These are phyloP conservation scores for Fusarium napiforme DNA, from an alignment of 2,329 filamentous ascomycete species.

Conservation along the genomic window DNA sequence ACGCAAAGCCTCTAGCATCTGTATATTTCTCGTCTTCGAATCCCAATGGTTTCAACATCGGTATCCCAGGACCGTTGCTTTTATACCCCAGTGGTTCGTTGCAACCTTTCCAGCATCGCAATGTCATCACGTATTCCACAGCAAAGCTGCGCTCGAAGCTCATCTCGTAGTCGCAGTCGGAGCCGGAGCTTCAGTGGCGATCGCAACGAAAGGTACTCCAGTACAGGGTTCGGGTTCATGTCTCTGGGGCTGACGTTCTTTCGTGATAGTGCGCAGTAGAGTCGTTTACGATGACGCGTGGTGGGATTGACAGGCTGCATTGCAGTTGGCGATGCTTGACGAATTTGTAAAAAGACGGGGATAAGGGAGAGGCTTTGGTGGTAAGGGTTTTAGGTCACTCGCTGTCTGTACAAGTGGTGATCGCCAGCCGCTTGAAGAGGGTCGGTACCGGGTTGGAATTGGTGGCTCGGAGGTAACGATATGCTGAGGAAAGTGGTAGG, in stretches of 20 bases:
- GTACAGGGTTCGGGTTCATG: not conserved
- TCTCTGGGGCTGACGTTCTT: not conserved
- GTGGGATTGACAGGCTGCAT: fast-evolving
- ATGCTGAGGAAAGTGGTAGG: fast-evolving
- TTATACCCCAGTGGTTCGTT: not conserved
- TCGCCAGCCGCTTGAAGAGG: not conserved
- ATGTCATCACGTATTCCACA: not conserved
- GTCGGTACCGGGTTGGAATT: not conserved
- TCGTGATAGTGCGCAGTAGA: fast-evolving
- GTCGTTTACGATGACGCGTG: fast-evolving
- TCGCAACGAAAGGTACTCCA: fast-evolving
- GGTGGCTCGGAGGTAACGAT: not conserved
- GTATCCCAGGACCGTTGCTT: not conserved
- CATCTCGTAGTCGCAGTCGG: not conserved
- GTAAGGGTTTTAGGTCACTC: fast-evolving
- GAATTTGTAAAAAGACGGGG: fast-evolving
- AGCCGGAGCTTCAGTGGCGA: too few species aligned
- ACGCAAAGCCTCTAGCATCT: not conserved
- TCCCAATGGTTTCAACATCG: too few species aligned
- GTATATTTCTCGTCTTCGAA: too few species aligned
- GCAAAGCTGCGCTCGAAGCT: not conserved
- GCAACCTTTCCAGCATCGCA: not conserved
- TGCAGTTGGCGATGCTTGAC: not conserved
- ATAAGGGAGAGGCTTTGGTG: not conserved
- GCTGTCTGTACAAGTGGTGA: not conserved